Conservation (phyloP, 2,329 filamentous ascomycete genomes). For the Davidsoniella neocaledoniae region DNA sequence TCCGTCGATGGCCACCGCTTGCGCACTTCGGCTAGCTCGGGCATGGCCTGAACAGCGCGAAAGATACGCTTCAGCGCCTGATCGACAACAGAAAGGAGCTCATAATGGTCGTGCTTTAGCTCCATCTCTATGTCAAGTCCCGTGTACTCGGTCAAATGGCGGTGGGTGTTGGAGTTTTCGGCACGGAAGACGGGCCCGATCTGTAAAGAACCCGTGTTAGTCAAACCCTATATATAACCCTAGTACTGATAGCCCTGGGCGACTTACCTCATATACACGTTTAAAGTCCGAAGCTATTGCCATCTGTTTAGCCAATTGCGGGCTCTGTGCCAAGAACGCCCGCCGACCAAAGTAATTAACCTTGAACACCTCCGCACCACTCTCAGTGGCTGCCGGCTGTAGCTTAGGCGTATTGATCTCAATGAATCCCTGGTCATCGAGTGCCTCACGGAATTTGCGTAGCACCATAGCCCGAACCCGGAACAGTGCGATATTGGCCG, state of each 20-base stretch:
- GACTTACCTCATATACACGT: conserved; percentile 57
- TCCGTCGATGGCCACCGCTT: conserved; percentile 75
- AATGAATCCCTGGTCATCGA: conserved; percentile 64
- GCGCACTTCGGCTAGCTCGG: conserved; percentile 65
- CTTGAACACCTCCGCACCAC: conserved; percentile 78
- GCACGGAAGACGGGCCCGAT: conserved; percentile 82
- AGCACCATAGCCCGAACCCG: conserved; percentile 68
- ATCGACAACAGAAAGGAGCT: conserved; percentile 66
- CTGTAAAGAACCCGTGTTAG: conserved; percentile 12
- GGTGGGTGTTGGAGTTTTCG: conserved; percentile 89
- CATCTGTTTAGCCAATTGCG: conserved; percentile 88
- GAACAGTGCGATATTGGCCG: conserved; percentile 74
- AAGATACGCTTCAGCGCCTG: conserved; percentile 61
- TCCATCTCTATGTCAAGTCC: conserved; percentile 88
- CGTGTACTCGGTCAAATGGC: conserved; percentile 87
- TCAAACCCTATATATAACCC: neutral
- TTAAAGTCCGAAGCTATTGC: conserved; percentile 77
- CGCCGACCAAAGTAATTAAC: conserved; percentile 79
- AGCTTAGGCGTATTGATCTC: conserved; percentile 92
- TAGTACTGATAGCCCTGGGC: neutral
- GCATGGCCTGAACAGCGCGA: conserved; percentile 25
- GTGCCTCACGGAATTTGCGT: conserved; percentile 58
- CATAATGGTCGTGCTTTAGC: conserved; percentile 76
- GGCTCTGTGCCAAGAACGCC: conserved; percentile 81
- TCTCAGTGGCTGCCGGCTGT: conserved; percentile 79